phyloP scores from a whole-genome alignment of 2,329 filamentous ascomycete genomes.

The Scleromitrula shiraiana region DNA sequence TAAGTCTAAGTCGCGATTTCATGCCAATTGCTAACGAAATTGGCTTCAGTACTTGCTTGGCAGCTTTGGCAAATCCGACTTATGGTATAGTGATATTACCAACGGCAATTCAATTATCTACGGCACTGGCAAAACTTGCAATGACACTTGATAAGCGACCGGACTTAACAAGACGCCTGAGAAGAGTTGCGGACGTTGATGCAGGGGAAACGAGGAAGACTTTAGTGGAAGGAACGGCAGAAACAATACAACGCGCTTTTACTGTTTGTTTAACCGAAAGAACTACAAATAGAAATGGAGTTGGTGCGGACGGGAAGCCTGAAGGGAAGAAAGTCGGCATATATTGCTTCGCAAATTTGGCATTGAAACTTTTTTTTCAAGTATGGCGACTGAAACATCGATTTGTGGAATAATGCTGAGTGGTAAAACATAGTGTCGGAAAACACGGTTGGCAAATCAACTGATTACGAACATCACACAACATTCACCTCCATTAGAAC shows the following conservation, averaged over 20 bases:
- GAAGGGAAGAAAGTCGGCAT: constrained; percentile 83
- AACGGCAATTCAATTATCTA: constrained; percentile 74
- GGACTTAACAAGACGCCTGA: constrained; percentile 63
- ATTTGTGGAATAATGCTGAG: constrained; percentile 9
- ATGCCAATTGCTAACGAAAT: constrained; percentile 5
- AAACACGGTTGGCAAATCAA: constrained; percentile 75
- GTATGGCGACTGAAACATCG: constrained; percentile 35
- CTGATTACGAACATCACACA: constrained; percentile 84
- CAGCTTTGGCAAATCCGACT: constrained; percentile 69
- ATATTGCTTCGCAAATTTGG: constrained; percentile 87
- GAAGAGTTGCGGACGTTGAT: constrained; percentile 39
- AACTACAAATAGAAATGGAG: constrained; percentile 50
- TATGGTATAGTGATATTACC: constrained; percentile 77
- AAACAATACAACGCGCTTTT: constrained; percentile 84
- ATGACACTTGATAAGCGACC: constrained; percentile 77
- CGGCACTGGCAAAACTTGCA: constrained; percentile 72
- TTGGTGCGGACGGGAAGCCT: constrained; percentile 50
- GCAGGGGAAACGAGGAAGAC: constrained; percentile 64
- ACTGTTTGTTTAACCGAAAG: constrained; percentile 82
- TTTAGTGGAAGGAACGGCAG: constrained; percentile 78
- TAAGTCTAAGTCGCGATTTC: constrained; percentile 36
- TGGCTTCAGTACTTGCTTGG: constrained; percentile 62
- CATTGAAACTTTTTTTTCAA: constrained; percentile 79
- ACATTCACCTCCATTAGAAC: constrained; percentile 69
- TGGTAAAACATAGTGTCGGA: constrained; percentile 54